A percentile compares a stretch with the other conserved stretches of the same genome.
Evolutionary conservation across 2,329 filamentous ascomycete genomes (phyloP).

Genomic region (Mycosphaerella arachidis): DNA sequence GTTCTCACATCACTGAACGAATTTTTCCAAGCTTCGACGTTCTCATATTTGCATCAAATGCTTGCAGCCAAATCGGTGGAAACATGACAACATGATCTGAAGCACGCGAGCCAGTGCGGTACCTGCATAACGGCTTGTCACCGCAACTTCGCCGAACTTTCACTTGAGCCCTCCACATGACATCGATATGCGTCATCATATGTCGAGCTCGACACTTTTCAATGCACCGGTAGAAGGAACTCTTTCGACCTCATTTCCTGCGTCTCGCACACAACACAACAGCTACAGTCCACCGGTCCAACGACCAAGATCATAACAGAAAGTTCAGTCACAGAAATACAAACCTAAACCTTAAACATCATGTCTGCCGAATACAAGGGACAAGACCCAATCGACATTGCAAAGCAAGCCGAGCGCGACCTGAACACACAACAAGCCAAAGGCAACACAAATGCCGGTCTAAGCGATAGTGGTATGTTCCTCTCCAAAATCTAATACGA

Average conservation of each 20-base stretch:
- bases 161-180: not conserved
- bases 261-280: not conserved
- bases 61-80: not conserved
- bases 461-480: conserved; percentile 2
- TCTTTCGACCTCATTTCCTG: not conserved
- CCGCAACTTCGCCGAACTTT: not conserved
- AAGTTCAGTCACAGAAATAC: not conserved
- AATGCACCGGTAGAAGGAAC: not conserved
- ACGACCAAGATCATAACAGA: not conserved
- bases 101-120: not conserved
- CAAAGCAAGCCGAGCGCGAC: conserved; percentile 47
- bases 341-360: conserved; percentile 9
- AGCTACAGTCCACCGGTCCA: not conserved
- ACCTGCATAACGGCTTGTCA: not conserved
- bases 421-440: conserved; percentile 43
- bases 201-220: not conserved
- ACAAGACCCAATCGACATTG: conserved; percentile 41
- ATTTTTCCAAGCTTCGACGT: too few relatives aligned
- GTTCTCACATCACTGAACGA: too few relatives aligned
- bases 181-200: not conserved
- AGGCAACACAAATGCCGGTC: conserved; percentile 12
- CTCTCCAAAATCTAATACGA: not conserved
- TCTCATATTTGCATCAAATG: not conserved
- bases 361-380: conserved; percentile 44
- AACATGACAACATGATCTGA: not conserved